Conservation (phyloP, 2,329 filamentous ascomycete species). For the Didymella lethalis region DNA sequence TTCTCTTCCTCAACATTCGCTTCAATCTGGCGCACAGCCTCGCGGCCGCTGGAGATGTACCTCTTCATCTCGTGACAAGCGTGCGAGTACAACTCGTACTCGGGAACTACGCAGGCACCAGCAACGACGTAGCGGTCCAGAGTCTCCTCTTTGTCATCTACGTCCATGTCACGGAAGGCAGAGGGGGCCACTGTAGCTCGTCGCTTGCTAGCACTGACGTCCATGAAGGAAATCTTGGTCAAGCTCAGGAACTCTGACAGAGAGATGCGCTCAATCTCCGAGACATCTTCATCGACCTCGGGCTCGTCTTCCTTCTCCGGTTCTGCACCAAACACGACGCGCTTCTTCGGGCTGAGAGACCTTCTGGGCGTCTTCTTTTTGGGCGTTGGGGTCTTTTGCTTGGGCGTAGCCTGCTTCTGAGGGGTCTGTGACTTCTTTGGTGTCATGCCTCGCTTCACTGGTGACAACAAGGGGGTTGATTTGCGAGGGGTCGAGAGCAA, state of each 20-base stretch:
- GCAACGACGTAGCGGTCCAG: conserved; percentile 85
- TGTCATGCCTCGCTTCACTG: conserved; percentile 50
- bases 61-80: conserved; percentile 95
- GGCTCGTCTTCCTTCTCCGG: conserved; percentile 32
- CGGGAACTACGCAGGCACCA: conserved; percentile 88
- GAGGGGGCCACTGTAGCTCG: conserved; percentile 73
- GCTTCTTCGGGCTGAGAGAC: conserved; percentile 47
- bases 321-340: conserved; percentile 43
- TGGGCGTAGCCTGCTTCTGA: conserved; percentile 52
- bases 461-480: conserved; percentile 52
- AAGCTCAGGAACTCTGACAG: conserved; percentile 92
- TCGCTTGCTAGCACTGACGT: conserved; percentile 93
- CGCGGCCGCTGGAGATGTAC: conserved; percentile 91
- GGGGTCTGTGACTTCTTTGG: conserved; percentile 50
- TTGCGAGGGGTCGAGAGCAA: conserved; percentile 59
- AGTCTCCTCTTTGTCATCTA: conserved; percentile 58
- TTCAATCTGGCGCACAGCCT: conserved; percentile 90
- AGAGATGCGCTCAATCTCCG: conserved; percentile 70
- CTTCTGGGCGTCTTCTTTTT: conserved; percentile 38
- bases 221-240: conserved; percentile 98
- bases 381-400: conserved; percentile 51
- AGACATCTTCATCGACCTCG: conserved; percentile 32
- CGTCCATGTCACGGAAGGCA: conserved; percentile 47
- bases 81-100: conserved; percentile 94
- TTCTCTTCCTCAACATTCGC: conserved; percentile 88